phyloP scores from a whole-genome alignment of 495 filamentous ascomycete species.

The Geoglossum glabrum region DNA sequence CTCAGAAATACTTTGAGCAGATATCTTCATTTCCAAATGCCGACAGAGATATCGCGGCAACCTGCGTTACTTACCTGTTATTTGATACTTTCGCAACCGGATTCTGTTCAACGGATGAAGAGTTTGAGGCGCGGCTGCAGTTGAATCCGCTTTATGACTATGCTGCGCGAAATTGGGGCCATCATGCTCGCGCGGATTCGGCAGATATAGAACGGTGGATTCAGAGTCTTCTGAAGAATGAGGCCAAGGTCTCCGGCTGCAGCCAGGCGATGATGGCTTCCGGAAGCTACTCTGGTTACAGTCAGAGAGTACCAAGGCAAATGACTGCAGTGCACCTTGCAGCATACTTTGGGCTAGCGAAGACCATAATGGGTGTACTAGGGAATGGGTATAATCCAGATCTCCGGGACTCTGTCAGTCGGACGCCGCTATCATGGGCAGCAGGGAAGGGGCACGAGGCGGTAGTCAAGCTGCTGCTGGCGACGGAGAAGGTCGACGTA shows the following conservation, averaged over 20 bases:
- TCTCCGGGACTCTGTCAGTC: not conserved
- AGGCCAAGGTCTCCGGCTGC: not conserved
- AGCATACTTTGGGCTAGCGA: constrained; percentile 10
- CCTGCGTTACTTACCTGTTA: constrained; percentile 27
- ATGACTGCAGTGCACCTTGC: constrained; percentile 5
- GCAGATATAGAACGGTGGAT: not conserved
- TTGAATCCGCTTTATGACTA: constrained; percentile 23
- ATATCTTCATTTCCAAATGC: constrained; percentile 21
- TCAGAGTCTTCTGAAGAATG: not conserved
- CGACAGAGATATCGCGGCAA: constrained; percentile 16
- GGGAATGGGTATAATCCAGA: not conserved
- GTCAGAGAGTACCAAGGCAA: not conserved
- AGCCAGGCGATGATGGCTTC: not conserved
- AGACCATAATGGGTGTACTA: not conserved
- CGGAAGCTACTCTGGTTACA: constrained; percentile 1
- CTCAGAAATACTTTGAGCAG: constrained; percentile 29
- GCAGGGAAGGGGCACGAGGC: not conserved
- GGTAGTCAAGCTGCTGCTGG: not conserved
- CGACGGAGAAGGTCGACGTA: too few relatives aligned
- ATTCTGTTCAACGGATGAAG: constrained; percentile 12
- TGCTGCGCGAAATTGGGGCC: constrained; percentile 24
- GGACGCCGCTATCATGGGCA: not conserved
- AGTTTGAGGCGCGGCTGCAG: constrained; percentile 12
- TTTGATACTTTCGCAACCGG: constrained; percentile 17
- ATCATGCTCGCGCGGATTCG: constrained; percentile 14